Percentiles rank a stretch among this genome's conserved stretches.
phyloP scores from a whole-genome alignment of 768 basidiomycete genomes.

The Calocybe gangraenosa region DNA sequence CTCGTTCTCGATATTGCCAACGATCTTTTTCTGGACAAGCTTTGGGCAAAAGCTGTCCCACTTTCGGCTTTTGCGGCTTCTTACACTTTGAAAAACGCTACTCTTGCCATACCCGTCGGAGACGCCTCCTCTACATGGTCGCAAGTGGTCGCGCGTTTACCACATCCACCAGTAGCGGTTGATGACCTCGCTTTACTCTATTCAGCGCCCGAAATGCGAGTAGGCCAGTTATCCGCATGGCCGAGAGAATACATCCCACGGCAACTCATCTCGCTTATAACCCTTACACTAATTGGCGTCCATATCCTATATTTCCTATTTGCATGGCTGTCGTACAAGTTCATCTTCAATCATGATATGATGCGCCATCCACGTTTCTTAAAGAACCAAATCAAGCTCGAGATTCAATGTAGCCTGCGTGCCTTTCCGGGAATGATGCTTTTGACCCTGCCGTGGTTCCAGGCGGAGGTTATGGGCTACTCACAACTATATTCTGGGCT shows the following conservation, averaged over 20 bases:
- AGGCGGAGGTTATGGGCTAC: constrained; percentile 85
- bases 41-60: constrained; percentile 78
- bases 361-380: constrained; percentile 93
- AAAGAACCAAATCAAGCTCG: constrained; percentile 77
- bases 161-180: constrained; percentile 48
- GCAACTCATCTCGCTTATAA: constrained; percentile 67
- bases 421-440: constrained; percentile 82
- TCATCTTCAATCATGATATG: constrained; percentile 94
- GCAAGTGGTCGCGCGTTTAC: constrained; percentile 49
- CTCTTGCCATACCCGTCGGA: constrained; percentile 30
- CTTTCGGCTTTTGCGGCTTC: constrained; percentile 40
- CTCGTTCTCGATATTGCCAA: constrained; percentile 71
- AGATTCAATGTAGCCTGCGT: constrained; percentile 70
- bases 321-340: constrained; percentile 77
- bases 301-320: constrained; percentile 85
- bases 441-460: constrained; percentile 91
- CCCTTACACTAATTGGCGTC: constrained; percentile 78
- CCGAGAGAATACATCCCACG: constrained; percentile 79
- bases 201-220: constrained; percentile 21
- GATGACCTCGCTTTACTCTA: constrained; percentile 29
- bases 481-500: constrained; percentile 75
- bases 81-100: constrained; percentile 32
- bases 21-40: constrained; percentile 67
- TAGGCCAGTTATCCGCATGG: constrained; percentile 65
- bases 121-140: constrained; percentile 42